These are phyloP conservation scores for Claviceps pusilla DNA, from an alignment of 2,329 filamentous ascomycete genomes.

Conservation along the genomic window DNA sequence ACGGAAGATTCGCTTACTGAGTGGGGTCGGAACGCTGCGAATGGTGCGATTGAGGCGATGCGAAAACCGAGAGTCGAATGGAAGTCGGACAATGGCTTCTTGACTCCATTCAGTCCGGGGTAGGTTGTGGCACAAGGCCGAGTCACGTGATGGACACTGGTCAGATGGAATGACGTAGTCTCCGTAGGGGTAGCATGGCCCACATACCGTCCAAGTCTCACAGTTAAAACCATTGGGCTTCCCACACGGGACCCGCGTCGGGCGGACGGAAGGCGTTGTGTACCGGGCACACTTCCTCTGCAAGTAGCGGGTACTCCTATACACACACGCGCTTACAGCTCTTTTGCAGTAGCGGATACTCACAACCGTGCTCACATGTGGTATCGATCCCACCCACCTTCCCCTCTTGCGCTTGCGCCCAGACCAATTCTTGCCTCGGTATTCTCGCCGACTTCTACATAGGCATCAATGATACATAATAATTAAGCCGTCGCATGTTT, in stretches of 20 bases:
- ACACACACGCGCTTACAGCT: background rate
- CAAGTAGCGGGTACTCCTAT: background rate
- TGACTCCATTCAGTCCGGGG: background rate
- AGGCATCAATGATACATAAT: background rate
- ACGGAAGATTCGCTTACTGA: background rate
- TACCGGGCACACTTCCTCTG: background rate
- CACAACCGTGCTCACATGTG: background rate
- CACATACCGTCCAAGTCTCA: too few relatives aligned
- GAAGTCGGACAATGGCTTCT: background rate
- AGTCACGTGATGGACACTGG: too few relatives aligned
- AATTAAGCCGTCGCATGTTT: background rate
- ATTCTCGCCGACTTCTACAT: background rate
- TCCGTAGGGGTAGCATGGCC: background rate
- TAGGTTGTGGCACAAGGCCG: background rate
- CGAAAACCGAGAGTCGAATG: background rate
- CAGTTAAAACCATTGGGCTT: too few relatives aligned
- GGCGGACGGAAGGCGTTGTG: background rate
- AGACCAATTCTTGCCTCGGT: background rate
- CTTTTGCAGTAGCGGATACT: background rate
- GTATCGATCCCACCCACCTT: background rate
- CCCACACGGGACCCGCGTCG: background rate
- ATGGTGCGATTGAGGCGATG: too few relatives aligned
- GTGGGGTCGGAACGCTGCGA: too few relatives aligned
- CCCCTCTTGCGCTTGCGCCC: background rate
- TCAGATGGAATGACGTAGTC: too few relatives aligned